These are phyloP conservation scores for Dichomitus squalens DNA, from an alignment of 1,284 basidiomycete genomes.

Conservation along the genomic window DNA sequence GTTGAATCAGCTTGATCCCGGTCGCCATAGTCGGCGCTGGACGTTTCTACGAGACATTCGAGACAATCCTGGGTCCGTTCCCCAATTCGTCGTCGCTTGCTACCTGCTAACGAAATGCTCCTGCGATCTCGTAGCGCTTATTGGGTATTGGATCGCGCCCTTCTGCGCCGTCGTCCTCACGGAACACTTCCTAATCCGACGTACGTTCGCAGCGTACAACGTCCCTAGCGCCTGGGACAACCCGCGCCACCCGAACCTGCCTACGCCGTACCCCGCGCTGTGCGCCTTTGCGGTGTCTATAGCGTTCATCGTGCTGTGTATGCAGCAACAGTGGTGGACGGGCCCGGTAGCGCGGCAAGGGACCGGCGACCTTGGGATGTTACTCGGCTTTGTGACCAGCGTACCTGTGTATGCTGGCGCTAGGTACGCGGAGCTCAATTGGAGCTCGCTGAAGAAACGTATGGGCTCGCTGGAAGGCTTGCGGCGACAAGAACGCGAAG, in stretches of 20 bases:
- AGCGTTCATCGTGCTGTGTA: constrained; percentile 56
- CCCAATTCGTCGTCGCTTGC: constrained; percentile 5
- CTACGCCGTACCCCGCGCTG: constrained; percentile 49
- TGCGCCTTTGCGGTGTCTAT: constrained; percentile 49
- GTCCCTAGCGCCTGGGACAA: constrained; percentile 45
- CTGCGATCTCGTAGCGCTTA: constrained; percentile 37
- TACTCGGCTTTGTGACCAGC: constrained; percentile 48
- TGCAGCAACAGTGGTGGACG: constrained; percentile 61
- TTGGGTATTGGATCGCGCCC: constrained; percentile 64
- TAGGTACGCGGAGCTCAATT: constrained; percentile 41
- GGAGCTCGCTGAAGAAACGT: constrained; percentile 8
- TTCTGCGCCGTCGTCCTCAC: constrained; percentile 55
- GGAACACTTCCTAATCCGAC: constrained; percentile 62
- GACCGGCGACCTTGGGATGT: constrained; percentile 60
- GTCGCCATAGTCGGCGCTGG: constrained; percentile 60
- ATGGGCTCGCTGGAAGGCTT: neutral
- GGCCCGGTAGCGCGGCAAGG: constrained; percentile 48
- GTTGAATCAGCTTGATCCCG: constrained; percentile 50
- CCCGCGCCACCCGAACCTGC: constrained; percentile 38
- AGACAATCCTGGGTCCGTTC: constrained; percentile 52
- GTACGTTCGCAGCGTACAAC: constrained; percentile 33
- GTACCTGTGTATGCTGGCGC: constrained; percentile 41
- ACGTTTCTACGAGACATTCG: constrained; percentile 58
- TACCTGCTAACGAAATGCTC: neutral
- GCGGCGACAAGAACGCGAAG: neutral